Base-by-base conservation (phyloP, 2,329 filamentous ascomycete genomes). In the Didymella glomerata region DNA sequence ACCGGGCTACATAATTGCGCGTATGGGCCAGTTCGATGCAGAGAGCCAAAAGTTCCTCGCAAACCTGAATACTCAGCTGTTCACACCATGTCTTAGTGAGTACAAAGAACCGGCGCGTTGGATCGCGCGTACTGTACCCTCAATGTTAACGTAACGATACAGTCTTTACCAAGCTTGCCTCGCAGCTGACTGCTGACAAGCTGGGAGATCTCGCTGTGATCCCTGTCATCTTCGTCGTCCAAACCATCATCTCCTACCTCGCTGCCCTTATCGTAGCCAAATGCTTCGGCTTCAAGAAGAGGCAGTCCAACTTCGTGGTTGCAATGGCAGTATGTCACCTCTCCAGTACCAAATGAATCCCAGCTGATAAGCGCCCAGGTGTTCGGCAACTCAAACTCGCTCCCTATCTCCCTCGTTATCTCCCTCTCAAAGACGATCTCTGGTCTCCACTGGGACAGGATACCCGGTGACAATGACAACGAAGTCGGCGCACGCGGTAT, bases 121-220 rank as follows among this genome's bases (percentile, higher is more conserved):
- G 20, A 16, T 24, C 44, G 24, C 36, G 20, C 25, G 4, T 16
- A 27, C 4, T 24, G 18, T 24, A 22, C 20, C 13, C 13, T 25
- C 8, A 18, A 30, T 46, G 34, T n/a, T 50, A 24, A 55, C 67
- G 65, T 54, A 27, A 5, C 24, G 9, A 4, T 16, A 36, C 62
- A 95, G 93, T 99, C 77, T 99, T 98, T 78, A 97, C 92, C 16
- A 99, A 99, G 79, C 86, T 99, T 38, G 95, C 93, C 7, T 96
- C 93, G 1, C 94, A 99, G 78, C 85, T 99, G 58, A 97, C 91
- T 45, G 91, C 93, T 54, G 90, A 95, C 62, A 97, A 97, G 78
- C 85, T 99, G 50, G 83, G 87, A 63, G 95, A 98, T 57, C 86
- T 99, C 38, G 92, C 90, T 66, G 90, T 99, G 65, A 99, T 99